Evolutionary conservation across 495 filamentous ascomycete species (phyloP).

Genomic region (Penicillium paxilli): DNA sequence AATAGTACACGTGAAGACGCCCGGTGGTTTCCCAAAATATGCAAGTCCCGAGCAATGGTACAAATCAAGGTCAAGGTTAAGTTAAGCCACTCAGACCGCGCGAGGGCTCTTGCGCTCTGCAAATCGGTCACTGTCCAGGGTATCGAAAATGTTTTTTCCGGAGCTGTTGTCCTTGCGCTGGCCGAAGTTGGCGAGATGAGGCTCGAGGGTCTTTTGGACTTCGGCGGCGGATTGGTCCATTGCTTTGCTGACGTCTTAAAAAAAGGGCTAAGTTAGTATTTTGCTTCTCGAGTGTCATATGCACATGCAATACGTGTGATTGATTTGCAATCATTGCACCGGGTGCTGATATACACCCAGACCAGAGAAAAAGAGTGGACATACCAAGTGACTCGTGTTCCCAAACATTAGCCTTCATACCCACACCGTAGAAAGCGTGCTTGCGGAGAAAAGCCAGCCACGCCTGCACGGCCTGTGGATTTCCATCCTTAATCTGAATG

Average conservation of each 20-base stretch:
- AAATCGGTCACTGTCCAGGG: slow-evolving; percentile 35
- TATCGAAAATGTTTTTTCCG: slow-evolving; percentile 24
- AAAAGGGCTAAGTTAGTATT: slow-evolving; percentile 3
- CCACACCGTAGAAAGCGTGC: slow-evolving; percentile 88
- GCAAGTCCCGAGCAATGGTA: slow-evolving; percentile 12
- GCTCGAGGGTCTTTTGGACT: slow-evolving; percentile 58
- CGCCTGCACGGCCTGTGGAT: slow-evolving; percentile 80
- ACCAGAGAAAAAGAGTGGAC: too few relatives aligned
- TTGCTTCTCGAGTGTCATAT: background rate
- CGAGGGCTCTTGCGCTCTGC: slow-evolving; percentile 28
- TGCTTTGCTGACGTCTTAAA: slow-evolving; percentile 60
- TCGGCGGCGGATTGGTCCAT: slow-evolving; percentile 63
- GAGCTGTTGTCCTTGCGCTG: slow-evolving; percentile 45
- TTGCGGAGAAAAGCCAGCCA: slow-evolving; percentile 93
- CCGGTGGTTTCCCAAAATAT: slow-evolving; percentile 19
- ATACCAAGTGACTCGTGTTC: slow-evolving; percentile 74
- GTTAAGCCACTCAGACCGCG: slow-evolving; percentile 10
- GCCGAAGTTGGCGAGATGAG: slow-evolving; percentile 65
- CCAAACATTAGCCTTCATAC: slow-evolving; percentile 99
- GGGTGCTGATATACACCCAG: too few relatives aligned
- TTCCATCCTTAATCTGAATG: slow-evolving; percentile 91
- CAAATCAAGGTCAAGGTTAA: slow-evolving; percentile 12
- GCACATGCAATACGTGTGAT: too few relatives aligned
- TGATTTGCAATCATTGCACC: too few relatives aligned
- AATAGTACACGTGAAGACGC: slow-evolving; percentile 21